Base-by-base conservation (phyloP, 495 filamentous ascomycete species). In the Aspergillus cavernicola region DNA sequence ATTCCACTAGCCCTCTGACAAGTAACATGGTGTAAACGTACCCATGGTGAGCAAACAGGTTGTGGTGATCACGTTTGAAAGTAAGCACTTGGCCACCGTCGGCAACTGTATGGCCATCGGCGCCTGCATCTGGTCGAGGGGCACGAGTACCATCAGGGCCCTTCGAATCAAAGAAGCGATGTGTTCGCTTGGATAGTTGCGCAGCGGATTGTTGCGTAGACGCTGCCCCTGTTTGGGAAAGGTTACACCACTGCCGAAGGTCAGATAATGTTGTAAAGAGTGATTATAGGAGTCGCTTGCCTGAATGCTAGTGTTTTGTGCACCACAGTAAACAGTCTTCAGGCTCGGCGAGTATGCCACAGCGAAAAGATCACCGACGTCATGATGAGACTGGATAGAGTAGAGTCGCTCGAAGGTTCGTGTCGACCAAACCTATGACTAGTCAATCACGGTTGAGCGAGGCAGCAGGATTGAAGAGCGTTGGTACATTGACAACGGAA, bases 1-100 rank as follows among this genome's bases (percentile, higher is more conserved):
- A 82, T 32, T 83, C 72, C 6, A 86, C 71, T 10, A 84, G 64
- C 0, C 85, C 86, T 37, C 79, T 81, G 2, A 89, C 83, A 2
- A 97, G 73, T 0, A 90, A 76, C 92, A 97, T 96, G 59, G 89
- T 95, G 61, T 97, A 96, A 0, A 97, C 81, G 67, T 96, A 97
- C 12, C 93, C 93, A 68, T 83, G 93, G 62, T 98, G 93, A 0
- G 93, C 89, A 65, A 95, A 98, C 42, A 95, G 84, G 40, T 79
- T 80, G 49, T 96, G 87, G 52, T 95, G 82, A 12, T 86, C 77
- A 22, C 84, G 83, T 61, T 90, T 88, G 62, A 96, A 92, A 62
- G 95, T 90, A 12, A 97, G 75, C 9, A 85, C 60, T 78, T 84
- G 62, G 67, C 85, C 76, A 64, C 86, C 81, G 28, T 71, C 65